These are phyloP conservation scores for Beauveria brongniartii DNA, from an alignment of 2,329 filamentous ascomycete genomes.

Conservation along the genomic window DNA sequence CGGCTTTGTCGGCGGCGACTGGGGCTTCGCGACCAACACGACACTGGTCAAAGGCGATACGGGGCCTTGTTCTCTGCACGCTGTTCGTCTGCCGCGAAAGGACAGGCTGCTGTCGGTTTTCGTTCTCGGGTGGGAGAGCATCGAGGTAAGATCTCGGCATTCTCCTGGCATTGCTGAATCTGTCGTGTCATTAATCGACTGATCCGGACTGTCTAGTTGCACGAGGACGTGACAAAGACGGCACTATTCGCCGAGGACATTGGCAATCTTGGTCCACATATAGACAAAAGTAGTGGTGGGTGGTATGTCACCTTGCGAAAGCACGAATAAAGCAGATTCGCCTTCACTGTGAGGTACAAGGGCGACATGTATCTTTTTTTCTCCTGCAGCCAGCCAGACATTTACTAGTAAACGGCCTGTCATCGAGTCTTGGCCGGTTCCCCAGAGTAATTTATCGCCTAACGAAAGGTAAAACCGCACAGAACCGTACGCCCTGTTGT, in stretches of 20 bases:
- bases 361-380: neutral
- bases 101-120: neutral
- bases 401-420: neutral
- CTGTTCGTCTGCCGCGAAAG: neutral
- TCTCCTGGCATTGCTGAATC: neutral
- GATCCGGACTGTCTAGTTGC: neutral
- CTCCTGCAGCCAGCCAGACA: too few species aligned
- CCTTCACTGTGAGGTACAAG: neutral
- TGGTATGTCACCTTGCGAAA: conserved; percentile 1
- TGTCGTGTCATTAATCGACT: neutral
- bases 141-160: neutral
- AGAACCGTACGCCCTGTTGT: neutral
- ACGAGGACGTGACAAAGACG: neutral
- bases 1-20: conserved; percentile 9
- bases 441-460: neutral
- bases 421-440: neutral
- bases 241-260: conserved; percentile 2
- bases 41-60: neutral
- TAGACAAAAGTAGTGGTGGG: neutral
- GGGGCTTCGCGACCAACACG: conserved; percentile 3
- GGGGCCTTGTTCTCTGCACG: neutral
- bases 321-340: neutral
- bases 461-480: neutral
- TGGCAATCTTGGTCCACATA: neutral
- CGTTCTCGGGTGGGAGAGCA: conserved; percentile 8